Percentiles rank a stretch among this genome's conserved stretches.
phyloP scores from a whole-genome alignment of 257 asterid species.

The Eucommia ulmoides region DNA sequence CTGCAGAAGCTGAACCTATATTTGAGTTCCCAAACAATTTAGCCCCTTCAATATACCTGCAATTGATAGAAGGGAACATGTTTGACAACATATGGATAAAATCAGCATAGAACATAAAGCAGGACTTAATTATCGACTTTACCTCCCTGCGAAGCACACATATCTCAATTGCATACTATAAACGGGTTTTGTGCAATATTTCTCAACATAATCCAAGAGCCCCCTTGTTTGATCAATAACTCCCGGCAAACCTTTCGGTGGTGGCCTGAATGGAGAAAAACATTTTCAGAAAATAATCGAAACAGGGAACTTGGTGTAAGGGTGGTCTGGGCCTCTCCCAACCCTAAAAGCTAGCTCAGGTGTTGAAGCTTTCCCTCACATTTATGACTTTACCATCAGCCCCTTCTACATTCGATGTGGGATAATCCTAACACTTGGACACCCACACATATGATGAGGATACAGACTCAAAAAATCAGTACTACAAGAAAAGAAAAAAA shows the following conservation, averaged over 20 bases:
- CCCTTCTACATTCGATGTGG: too few relatives aligned
- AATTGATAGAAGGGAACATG: conserved; percentile 3
- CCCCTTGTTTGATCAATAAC: conserved; percentile 95
- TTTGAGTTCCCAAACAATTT: conserved; percentile 38
- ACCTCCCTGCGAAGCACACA: conserved; percentile 95
- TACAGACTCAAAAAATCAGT: not conserved
- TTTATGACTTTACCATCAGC: too few relatives aligned
- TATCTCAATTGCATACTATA: conserved; percentile 73
- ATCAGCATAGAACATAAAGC: not conserved
- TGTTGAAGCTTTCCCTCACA: too few relatives aligned
- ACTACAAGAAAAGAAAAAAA: not conserved
- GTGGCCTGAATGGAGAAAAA: conserved; percentile 39
- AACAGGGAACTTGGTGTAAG: not conserved
- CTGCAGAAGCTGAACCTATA: conserved; percentile 13
- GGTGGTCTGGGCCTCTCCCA: not conserved
- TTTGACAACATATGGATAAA: not conserved
- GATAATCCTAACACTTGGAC: too few relatives aligned
- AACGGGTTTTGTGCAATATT: conserved; percentile 71
- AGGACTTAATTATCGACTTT: conserved; percentile 4
- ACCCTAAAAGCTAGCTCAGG: not conserved
- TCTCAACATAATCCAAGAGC: conserved; percentile 73
- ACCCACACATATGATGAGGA: not conserved
- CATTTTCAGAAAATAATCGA: not conserved
- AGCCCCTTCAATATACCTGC: conserved; percentile 77
- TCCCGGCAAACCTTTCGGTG: conserved; percentile 84